Evolutionary conservation across 768 basidiomycete genomes (phyloP), one percentile per base, ranked within the genome.

Genomic region (Cystofilobasidium bisporidii): DNA sequence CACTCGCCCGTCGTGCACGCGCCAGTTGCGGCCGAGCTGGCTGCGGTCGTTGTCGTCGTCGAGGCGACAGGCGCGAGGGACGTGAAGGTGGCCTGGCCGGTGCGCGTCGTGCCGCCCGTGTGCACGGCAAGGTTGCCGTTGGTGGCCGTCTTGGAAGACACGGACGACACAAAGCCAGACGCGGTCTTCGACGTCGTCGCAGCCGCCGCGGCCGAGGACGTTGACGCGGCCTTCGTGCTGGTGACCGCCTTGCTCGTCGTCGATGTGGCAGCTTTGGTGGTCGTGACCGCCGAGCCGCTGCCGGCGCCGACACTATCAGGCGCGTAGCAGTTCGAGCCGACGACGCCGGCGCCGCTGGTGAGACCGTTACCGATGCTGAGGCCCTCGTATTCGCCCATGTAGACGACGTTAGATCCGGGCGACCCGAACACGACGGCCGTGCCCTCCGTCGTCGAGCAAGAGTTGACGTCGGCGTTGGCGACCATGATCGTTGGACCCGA

Each of bases 371-470:
- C 67, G 43, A 68, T 68, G 32, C 41, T 32, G 9, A 40, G 9
- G 11, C 63, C 63, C 11, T 56, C 57, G 47, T 69, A 69, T 38
- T 69, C 63, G 30, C 63, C 62, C 45, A 63, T 62, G 57, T 69
- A 64, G 56, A 41, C 33, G 63, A 69, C 63, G 20, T 38, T 43
- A 28, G 30, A 14, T 50, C 68, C 68, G 6, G 68, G 68, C 11
- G 45, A 50, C 32, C 57, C 62, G 58, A 60, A 69, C 9, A 69
- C 68, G 45, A 69, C 63, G 53, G 62, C 50, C 4, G 47, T 53
- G 17, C 68, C 68, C 28, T 69, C 68, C 45, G 63, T 43, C 33
- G 68, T 69, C n/a, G 68, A 64, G 58, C 68, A 69, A 22, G 57
- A 59, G 45, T 64, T 64, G 43, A 64, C 63, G 63, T 38, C 48